phyloP scores from a whole-genome alignment of 2,329 filamentous ascomycete species.

The Colletotrichum incanum region DNA sequence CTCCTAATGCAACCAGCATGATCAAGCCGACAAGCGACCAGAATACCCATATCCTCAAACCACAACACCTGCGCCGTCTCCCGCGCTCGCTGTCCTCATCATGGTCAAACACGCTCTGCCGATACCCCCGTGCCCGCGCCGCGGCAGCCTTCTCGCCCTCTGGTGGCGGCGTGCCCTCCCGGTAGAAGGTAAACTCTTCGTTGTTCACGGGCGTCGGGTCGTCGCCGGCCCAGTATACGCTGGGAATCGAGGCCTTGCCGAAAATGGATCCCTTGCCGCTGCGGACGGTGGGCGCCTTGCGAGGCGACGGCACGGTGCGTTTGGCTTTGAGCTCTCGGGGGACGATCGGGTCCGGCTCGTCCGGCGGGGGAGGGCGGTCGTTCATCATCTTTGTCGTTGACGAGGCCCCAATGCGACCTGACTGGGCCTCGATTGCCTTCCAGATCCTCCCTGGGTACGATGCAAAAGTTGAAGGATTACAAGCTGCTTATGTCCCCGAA shows the following conservation, averaged over 20 bases:
- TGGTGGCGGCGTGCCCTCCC: conserved; percentile 57
- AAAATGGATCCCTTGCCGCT: conserved; percentile 41
- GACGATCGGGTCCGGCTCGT: conserved; percentile 35
- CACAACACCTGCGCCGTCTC: conserved; percentile 46
- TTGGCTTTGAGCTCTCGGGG: conserved; percentile 32
- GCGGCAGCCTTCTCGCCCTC: conserved; percentile 30
- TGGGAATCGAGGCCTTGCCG: conserved; percentile 37
- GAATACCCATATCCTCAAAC: conserved; percentile 52
- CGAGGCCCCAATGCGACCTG: not conserved
- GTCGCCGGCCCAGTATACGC: conserved; percentile 41
- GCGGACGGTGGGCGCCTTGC: conserved; percentile 40
- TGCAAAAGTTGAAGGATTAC: not conserved
- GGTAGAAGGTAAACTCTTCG: conserved; percentile 57
- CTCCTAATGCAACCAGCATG: conserved; percentile 54
- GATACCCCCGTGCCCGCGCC: conserved; percentile 26
- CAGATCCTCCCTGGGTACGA: not conserved
- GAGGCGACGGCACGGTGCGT: conserved; percentile 32
- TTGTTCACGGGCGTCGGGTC: conserved; percentile 31
- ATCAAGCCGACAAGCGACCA: conserved; percentile 53
- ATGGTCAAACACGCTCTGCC: conserved; percentile 34
- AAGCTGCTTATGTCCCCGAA: conserved; percentile 1
- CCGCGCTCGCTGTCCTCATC: conserved; percentile 36
- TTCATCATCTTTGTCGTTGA: conserved; percentile 8
- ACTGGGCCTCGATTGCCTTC: too few relatives aligned
- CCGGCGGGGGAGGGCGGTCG: conserved; percentile 34